Base-by-base conservation (phyloP, 2,329 filamentous ascomycete species). In the Aspergillus intermedius region DNA sequence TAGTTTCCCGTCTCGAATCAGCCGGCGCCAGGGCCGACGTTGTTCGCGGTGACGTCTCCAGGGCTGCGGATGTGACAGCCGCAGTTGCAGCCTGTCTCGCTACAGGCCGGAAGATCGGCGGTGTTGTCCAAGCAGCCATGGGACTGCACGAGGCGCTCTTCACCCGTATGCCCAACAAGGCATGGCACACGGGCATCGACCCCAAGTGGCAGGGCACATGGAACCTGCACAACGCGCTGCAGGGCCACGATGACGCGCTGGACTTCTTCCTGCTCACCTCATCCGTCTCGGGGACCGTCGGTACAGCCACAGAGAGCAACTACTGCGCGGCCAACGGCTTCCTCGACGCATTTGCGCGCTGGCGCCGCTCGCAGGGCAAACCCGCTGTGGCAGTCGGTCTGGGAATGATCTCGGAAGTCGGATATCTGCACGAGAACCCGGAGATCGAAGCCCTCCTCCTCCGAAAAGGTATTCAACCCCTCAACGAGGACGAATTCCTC, bases 321-420 rank as follows among this genome's bases (percentile, higher is more conserved):
- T 49, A 49, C 43, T 46, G 43, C 37, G 37, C 48, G 2, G 48
- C 23, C 7, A 42, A 42, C 41, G 42, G 46, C 17, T 69, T 65
- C 49, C 57, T 69, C 5, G 69, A 72, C 49, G 47, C 53, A 3
- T 64, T 73, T 19, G 64, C 66, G 0, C 59, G 60, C 2, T 47
- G 54, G 15, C 56, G 49, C 1, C 61, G 64, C 25, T 57, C 43
- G 3, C 56, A 58, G 2, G 66, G 65, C 1, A 56, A 64, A 1
- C 55, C 63, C 3, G 62, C 60, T 2, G 53, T 59, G 0, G 60
- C 66, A 0, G 35, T 72, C 3, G 61, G 60, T 15, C 55, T 70
- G 2, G 64, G 63, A 1, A 60, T 71, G 58, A 63, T 75, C 22
- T 61, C 61, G 0, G 70, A 67, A 7, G 67, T 72, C 3, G 70